Conservation (phyloP, 164 flowering plant genomes). For the Stephania cephalantha region DNA sequence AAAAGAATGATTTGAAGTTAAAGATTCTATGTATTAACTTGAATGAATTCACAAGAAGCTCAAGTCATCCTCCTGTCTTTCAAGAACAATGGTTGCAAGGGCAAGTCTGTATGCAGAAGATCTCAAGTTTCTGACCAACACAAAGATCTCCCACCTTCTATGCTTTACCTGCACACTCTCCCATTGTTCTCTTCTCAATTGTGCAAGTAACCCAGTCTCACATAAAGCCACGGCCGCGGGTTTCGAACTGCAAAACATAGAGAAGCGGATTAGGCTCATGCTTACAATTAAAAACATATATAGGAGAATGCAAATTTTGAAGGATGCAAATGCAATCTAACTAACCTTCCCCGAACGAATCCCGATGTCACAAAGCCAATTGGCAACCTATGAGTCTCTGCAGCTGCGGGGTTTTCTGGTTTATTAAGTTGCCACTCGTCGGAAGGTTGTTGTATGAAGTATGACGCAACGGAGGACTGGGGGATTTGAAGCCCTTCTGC, state of each 20-base stretch:
- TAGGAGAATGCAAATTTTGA: neutral
- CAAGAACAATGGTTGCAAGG: constrained; percentile 63
- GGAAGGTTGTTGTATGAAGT: constrained; percentile 40
- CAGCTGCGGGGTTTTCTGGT: constrained; percentile 40
- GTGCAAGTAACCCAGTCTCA: constrained; percentile 52
- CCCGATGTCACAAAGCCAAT: constrained; percentile 91
- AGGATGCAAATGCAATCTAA: neutral
- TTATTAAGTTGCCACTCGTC: constrained; percentile 59
- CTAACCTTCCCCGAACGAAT: constrained; percentile 83
- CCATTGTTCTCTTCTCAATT: constrained; percentile 72
- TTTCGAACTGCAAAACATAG: constrained; percentile 48
- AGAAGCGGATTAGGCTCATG: neutral
- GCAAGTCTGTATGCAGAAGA: constrained; percentile 80
- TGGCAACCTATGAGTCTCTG: constrained; percentile 54
- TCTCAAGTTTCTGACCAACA: constrained; percentile 71
- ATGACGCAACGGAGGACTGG: constrained; percentile 34
- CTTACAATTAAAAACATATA: neutral
- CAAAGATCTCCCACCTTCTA: constrained; percentile 51
- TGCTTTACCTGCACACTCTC: constrained; percentile 31
- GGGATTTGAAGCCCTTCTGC: constrained; percentile 47
- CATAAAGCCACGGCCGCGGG: constrained; percentile 59
- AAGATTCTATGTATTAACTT: neutral
- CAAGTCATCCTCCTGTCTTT: constrained; percentile 51
- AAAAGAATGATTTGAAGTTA: neutral
- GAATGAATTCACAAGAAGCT: constrained; percentile 28